These are phyloP conservation scores for Helianthus annuus DNA, from an alignment of 129 eudicot species.

Conservation along the genomic window DNA sequence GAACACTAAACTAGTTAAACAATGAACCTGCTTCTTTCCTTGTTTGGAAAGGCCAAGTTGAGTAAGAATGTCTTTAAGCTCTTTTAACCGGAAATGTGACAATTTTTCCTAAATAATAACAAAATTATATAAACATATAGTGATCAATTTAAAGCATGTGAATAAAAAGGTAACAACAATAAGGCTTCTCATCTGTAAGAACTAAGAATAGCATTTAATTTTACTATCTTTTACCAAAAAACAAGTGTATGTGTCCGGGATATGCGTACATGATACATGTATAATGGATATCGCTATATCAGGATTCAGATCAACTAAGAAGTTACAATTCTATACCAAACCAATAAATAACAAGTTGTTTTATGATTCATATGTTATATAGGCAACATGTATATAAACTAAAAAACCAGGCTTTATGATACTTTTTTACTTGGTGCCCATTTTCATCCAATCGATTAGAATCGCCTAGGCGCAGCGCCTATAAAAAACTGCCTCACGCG, in stretches of 20 bases:
- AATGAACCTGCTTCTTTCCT: conserved; percentile 95
- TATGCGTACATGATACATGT: not conserved
- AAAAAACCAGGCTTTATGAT: conserved; percentile 2
- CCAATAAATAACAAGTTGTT: conserved; percentile 2
- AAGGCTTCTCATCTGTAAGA: not conserved
- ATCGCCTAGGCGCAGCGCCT: too few relatives aligned
- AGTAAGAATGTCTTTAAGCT: conserved; percentile 91
- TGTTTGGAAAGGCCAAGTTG: conserved; percentile 94
- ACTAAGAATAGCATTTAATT: not conserved
- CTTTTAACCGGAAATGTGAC: conserved; percentile 88
- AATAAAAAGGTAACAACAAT: conserved; percentile 3
- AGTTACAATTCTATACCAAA: not conserved
- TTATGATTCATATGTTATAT: not conserved
- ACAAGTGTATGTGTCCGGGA: too few relatives aligned
- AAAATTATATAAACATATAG: conserved; percentile 1
- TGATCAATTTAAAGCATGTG: conserved; percentile 12
- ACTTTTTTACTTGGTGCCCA: not conserved
- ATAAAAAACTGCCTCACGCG: too few relatives aligned
- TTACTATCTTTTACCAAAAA: too few relatives aligned
- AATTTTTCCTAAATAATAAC: conserved; percentile 65
- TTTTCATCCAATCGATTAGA: not conserved
- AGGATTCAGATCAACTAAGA: not conserved
- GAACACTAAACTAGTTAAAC: conserved; percentile 15
- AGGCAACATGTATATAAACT: not conserved
- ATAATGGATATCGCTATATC: not conserved